These are phyloP conservation scores for Fragilaria radians DNA, from an alignment of 108 stramenopile genomes.

Conservation along the genomic window DNA sequence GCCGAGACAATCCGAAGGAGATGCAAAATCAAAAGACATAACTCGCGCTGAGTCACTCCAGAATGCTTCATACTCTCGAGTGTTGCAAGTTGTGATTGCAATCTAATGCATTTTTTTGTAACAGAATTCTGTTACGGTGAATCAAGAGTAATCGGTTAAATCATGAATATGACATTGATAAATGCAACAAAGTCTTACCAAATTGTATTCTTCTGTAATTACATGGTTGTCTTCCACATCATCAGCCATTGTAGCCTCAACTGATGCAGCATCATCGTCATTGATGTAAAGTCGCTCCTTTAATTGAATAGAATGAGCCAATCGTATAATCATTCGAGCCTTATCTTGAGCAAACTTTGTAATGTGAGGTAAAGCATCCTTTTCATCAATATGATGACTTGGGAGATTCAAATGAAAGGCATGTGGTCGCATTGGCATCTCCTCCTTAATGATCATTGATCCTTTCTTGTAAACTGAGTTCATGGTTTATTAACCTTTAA, in stretches of 20 bases:
- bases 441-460: not conserved
- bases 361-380: slow-evolving; percentile 54
- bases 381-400: slow-evolving; percentile 39
- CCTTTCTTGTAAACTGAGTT: too few species aligned
- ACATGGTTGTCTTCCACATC: slow-evolving; percentile 26
- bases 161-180: too few species aligned
- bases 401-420: slow-evolving; percentile 66
- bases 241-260: slow-evolving; percentile 9
- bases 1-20: slow-evolving; percentile 56
- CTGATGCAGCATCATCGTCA: slow-evolving; percentile 13
- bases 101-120: slow-evolving; percentile 46
- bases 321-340: slow-evolving; percentile 37
- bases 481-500: too few species aligned
- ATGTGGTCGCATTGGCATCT: slow-evolving; percentile 23
- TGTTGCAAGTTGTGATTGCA: slow-evolving; percentile 57
- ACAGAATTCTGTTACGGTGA: slow-evolving; percentile 23
- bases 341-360: slow-evolving; percentile 65
- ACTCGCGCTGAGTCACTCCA: slow-evolving; percentile 50
- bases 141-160: slow-evolving; percentile 1
- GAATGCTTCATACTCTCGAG: slow-evolving; percentile 57
- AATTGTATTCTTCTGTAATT: slow-evolving; percentile 7
- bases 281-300: slow-evolving; percentile 36
- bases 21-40: slow-evolving; percentile 56
- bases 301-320: slow-evolving; percentile 55
- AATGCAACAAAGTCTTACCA: not conserved